Base-by-base conservation (phyloP, 2,329 filamentous ascomycete species). In the Alternaria novae-zelandiae region DNA sequence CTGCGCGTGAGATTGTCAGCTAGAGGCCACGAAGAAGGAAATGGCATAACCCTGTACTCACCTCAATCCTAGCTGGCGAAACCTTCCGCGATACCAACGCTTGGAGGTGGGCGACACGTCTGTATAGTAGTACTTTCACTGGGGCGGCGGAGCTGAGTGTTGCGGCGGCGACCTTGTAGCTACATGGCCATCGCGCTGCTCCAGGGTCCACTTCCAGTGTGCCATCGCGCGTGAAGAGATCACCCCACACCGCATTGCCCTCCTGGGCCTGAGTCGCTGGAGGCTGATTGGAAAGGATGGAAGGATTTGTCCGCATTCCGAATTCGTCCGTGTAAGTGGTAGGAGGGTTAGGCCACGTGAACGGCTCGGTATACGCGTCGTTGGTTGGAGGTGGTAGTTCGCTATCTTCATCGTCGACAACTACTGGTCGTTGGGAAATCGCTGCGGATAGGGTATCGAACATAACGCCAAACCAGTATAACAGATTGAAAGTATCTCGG, bases 381-480 rank as follows among this genome's bases (percentile, higher is more conserved):
- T 51, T 41, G 28, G 59, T 61, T n/a, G 64, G 63, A 3, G 59
- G 55, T 10, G 70, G 66, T 23, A 82, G 72, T 45, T 82, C 79
- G 57, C 81, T 83, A 54, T 84, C 83, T 62, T 83, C 82, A 61
- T 84, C 82, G 2, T 79, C 81, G 6, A 84, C 78, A 1, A 83
- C 80, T 0, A 83, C 70, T 4, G 83, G 81, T 2, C 82, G 81
- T 54, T 82, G 79, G 54, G 84, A 81, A 80, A 88, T 86, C 1
- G 85, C 85, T 0, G 86, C 82, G 0, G 84, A 86, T 9, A 88
- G 74, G 0, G 86, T 88, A 68, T 88, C 86, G 51, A 87, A 86
- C 86, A 88, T 88, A 49, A 88, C 79, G 0, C 84, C 85, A 15
- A 89, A 77, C 87, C 87, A 89, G 69, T 86, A 88, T 3, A 88